A percentile compares a stretch with the other conserved stretches of the same genome.
Evolutionary conservation across 2,329 filamentous ascomycete species (phyloP).

Genomic region (Sclerotiophoma versabilis): DNA sequence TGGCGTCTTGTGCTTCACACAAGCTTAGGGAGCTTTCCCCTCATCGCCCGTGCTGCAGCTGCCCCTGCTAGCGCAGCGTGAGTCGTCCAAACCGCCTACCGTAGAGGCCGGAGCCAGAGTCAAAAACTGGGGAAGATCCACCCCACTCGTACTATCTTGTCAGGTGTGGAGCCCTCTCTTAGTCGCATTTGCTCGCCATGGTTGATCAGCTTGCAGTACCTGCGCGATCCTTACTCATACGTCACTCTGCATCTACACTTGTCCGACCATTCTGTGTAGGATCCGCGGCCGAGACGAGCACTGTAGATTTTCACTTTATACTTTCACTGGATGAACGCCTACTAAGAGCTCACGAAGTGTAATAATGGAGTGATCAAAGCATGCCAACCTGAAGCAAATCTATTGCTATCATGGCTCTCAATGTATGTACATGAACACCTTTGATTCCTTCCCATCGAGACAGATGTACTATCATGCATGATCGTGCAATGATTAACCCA

Average conservation of each 20-base stretch:
- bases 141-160: slow-evolving; percentile 1
- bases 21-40: slow-evolving; percentile 15
- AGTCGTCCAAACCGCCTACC: not conserved
- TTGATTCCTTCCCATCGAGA: too few relatives aligned
- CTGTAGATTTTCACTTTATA: not conserved
- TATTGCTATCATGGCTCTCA: too few relatives aligned
- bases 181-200: not conserved
- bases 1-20: slow-evolving; percentile 3
- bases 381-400: too few relatives aligned
- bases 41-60: slow-evolving; percentile 21
- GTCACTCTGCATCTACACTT: not conserved
- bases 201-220: not conserved
- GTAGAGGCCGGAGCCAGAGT: not conserved
- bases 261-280: not conserved
- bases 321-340: not conserved
- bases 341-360: too few relatives aligned
- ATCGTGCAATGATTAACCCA: too few relatives aligned
- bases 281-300: not conserved
- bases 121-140: slow-evolving; percentile 10
- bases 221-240: not conserved
- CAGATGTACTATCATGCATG: too few relatives aligned
- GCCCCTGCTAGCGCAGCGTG: slow-evolving; percentile 13
- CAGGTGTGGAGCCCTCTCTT: not conserved
- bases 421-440: too few relatives aligned
- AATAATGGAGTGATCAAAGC: too few relatives aligned